These are phyloP conservation scores for Ustilago tritici DNA, from an alignment of 1,284 basidiomycete species.

Conservation along the genomic window DNA sequence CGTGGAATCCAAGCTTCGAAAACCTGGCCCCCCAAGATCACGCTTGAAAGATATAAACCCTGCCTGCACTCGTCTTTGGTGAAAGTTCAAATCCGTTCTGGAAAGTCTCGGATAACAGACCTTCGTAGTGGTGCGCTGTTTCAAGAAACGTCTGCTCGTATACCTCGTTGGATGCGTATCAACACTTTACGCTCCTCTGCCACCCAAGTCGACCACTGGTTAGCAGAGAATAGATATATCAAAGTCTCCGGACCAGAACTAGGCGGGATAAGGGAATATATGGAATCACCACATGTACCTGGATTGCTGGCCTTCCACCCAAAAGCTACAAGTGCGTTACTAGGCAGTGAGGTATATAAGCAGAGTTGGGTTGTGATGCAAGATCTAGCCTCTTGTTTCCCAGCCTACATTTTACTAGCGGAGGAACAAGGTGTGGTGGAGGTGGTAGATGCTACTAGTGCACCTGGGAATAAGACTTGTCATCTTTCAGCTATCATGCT, in stretches of 20 bases:
- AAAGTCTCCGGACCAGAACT: constrained; percentile 27
- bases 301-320: constrained; percentile 84
- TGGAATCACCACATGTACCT: constrained; percentile 76
- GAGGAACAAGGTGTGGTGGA: constrained; percentile 19
- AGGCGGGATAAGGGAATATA: constrained; percentile 63
- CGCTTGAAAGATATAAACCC: constrained; percentile 79
- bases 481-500: constrained; percentile 82
- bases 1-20: constrained; percentile 61
- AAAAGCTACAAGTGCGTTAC: constrained; percentile 54
- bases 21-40: constrained; percentile 60
- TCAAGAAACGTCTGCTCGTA: constrained; percentile 47
- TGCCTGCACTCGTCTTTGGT: constrained; percentile 87
- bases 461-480: constrained; percentile 98
- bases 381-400: constrained; percentile 97
- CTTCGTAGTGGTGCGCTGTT: constrained; percentile 55
- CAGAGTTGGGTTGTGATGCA: constrained; percentile 89
- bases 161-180: constrained; percentile 66
- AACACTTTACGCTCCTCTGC: constrained; percentile 44
- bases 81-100: constrained; percentile 78
- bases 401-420: constrained; percentile 77
- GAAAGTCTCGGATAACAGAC: constrained; percentile 52
- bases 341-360: constrained; percentile 73
- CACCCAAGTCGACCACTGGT: constrained; percentile 75
- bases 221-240: constrained; percentile 69
- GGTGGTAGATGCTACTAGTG: constrained; percentile 94